Conservation (phyloP, 495 filamentous ascomycete species). For the Hypoxylon intermedium region DNA sequence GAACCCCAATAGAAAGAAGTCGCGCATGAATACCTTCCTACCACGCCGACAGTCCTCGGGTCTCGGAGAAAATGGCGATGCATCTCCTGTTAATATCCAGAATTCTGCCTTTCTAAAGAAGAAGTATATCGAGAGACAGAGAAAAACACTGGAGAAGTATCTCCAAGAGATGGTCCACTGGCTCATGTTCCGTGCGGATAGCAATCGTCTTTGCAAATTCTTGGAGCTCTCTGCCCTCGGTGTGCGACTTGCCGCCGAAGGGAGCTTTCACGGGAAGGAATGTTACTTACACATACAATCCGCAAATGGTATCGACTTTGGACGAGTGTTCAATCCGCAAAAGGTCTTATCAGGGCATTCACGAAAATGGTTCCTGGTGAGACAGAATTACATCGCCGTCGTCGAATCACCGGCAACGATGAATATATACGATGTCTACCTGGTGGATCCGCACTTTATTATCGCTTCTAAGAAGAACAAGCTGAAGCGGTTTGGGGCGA, state of each 20-base stretch:
- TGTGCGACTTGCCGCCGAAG: constrained; percentile 92
- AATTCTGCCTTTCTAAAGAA: constrained; percentile 48
- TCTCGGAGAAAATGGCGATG: constrained; percentile 45
- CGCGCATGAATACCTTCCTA: constrained; percentile 65
- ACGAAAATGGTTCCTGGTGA: constrained; percentile 97
- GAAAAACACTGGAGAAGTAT: constrained; percentile 87
- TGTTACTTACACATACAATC: constrained; percentile 91
- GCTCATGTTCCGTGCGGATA: constrained; percentile 94
- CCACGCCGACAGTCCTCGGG: constrained; percentile 56
- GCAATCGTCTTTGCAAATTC: constrained; percentile 95
- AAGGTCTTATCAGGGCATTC: constrained; percentile 80
- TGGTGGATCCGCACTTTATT: constrained; percentile 85
- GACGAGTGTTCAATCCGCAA: constrained; percentile 76
- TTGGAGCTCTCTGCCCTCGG: constrained; percentile 93
- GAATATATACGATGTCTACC: constrained; percentile 98
- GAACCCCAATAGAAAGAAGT: constrained; percentile 63
- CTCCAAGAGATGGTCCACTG: constrained; percentile 93
- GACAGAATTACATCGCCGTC: constrained; percentile 96
- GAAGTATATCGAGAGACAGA: constrained; percentile 68
- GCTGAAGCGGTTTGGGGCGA: constrained; percentile 67
- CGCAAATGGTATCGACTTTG: constrained; percentile 87
- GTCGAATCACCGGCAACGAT: constrained; percentile 97
- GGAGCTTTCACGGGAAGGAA: constrained; percentile 97
- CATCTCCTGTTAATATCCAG: constrained; percentile 31
- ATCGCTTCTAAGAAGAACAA: constrained; percentile 78